These are phyloP conservation scores for Litsea cubeba DNA, from an alignment of 164 flowering plant genomes.

Conservation along the genomic window DNA sequence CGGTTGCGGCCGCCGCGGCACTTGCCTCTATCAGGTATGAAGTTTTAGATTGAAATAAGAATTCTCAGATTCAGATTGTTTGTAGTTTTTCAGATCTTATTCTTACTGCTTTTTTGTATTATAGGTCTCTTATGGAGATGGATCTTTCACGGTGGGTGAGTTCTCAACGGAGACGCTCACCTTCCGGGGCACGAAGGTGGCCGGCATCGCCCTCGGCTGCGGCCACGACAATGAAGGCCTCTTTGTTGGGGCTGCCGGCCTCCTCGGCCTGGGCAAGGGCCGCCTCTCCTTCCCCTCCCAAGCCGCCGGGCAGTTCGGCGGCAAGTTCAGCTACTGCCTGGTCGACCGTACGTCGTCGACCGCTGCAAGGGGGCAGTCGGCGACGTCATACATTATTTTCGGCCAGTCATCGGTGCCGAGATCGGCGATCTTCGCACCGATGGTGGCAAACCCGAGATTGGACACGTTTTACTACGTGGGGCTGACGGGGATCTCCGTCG, in stretches of 20 bases:
- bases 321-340: conserved; percentile 85
- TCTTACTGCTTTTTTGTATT: no score
- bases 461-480: conserved; percentile 92
- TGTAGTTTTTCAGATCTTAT: no score
- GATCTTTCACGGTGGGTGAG: conserved; percentile 85
- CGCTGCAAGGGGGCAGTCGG: conserved; percentile 4
- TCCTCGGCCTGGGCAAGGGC: conserved; percentile 86
- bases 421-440: conserved; percentile 63
- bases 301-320: conserved; percentile 51
- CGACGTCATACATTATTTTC: conserved; percentile 52
- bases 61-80: no score
- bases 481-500: conserved; percentile 72
- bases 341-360: conserved; percentile 62
- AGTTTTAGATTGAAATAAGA: no score
- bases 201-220: conserved; percentile 71
- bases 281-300: conserved; percentile 70
- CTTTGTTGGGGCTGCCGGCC: conserved; percentile 90
- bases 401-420: conserved; percentile 56
- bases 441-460: conserved; percentile 60
- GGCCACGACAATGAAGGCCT: conserved; percentile 95
- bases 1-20: conserved; percentile 43
- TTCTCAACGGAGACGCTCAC: conserved; percentile 81
- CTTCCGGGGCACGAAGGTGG: conserved; percentile 51
- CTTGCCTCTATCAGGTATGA: conserved; percentile 54
- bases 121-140: conserved; percentile 84